Evolutionary conservation across 2,329 filamentous ascomycete genomes (phyloP), one percentile per base, ranked within the genome.

Genomic region (Polytolypa hystricis): DNA sequence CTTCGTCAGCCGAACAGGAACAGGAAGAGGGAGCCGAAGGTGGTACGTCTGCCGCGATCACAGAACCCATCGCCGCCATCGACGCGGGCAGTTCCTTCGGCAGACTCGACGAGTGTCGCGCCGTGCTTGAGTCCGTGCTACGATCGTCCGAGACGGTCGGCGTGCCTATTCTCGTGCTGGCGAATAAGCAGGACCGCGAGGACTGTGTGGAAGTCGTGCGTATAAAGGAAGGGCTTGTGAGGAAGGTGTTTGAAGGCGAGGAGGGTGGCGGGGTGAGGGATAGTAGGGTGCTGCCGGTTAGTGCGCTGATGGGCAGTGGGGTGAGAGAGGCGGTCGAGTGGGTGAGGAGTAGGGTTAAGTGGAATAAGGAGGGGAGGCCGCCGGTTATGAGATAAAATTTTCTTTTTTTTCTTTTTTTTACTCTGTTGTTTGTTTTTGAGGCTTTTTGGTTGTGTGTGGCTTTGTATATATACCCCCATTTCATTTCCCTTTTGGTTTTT

Each of bases 251-350:
- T 66, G 87, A 96, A 66, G 84, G 91, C 14, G 84, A 93, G 55
- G 91, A 89, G 64, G 85, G 85, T 0, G 74, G 72, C 28, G 82
- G 79, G 44, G 84, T 95, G 36, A 74, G 89, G 45, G 91, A 98
- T 64, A 93, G 84, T 53, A 72, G 91, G 42, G 91, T 96, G 11
- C 61, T 98, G 54, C 86, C 91, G 5, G 78, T 95, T 43, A 93
- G 84, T 56, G 91, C 91, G n/a, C 64, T 98, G 54, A 89, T 61
- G 46, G 68, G 67, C 3, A 81, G 80, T 0, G 91, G 91, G 2
- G 91, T 98, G 2, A 77, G 77, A 52, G 91, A 96, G 65, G 89
- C 91, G 1, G 82, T 98, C n/a, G 91, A 96, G 54, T 98, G 91
- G 91, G 69, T 98, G 41, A 78, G 84, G 55, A 89, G 79, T 47